These are phyloP conservation scores for Candida manassasensis DNA, from an alignment of 805 yeast genomes.

Conservation along the genomic window DNA sequence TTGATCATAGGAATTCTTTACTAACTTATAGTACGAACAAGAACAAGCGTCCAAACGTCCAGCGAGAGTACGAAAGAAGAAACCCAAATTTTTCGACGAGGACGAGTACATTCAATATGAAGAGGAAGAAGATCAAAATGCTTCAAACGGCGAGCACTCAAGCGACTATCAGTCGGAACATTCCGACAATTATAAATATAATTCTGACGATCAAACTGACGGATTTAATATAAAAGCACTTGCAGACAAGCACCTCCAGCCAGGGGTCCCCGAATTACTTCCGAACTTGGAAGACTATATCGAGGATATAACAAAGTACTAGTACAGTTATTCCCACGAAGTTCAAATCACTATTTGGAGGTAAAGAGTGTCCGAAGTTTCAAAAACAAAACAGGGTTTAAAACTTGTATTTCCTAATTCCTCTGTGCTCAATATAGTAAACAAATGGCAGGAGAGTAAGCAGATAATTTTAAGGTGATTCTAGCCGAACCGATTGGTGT, in stretches of 20 bases:
- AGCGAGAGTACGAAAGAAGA: constrained; percentile 9
- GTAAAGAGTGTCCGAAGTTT: too few species aligned
- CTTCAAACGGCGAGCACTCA: not conserved
- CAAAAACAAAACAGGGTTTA: too few species aligned
- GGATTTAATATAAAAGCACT: constrained; percentile 1
- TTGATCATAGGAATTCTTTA: constrained; percentile 2
- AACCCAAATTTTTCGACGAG: constrained; percentile 6
- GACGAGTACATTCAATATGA: constrained; percentile 6
- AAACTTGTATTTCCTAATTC: too few species aligned
- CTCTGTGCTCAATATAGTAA: too few species aligned
- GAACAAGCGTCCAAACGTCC: constrained; percentile 12
- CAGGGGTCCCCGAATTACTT: constrained; percentile 3
- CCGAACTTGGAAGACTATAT: constrained; percentile 4
- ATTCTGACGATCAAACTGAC: not conserved
- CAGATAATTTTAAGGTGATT: too few species aligned
- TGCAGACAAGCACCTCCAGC: constrained; percentile 2
- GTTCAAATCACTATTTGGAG: too few species aligned
- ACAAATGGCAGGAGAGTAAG: too few species aligned
- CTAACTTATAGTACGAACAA: constrained; percentile 15
- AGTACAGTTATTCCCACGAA: too few species aligned
- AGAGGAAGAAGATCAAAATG: constrained; percentile 3
- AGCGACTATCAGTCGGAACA: not conserved
- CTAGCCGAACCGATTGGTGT: too few species aligned
- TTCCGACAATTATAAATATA: constrained; percentile 1
- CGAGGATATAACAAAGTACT: constrained; percentile 1